Base-by-base conservation (phyloP, 768 basidiomycete species). In the Auriscalpium vulgare region DNA sequence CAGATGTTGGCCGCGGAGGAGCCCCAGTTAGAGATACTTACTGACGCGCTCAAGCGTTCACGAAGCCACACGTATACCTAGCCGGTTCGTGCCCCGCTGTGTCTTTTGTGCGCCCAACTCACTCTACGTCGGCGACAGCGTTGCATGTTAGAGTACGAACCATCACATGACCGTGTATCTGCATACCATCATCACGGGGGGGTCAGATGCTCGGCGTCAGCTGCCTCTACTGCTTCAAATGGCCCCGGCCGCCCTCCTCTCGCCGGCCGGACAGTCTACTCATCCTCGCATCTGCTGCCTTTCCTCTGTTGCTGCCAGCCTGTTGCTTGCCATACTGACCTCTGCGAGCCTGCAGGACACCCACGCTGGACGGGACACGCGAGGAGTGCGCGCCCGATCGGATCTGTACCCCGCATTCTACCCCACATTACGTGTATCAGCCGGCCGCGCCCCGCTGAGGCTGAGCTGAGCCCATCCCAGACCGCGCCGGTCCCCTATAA, bases 1-100 rank as follows among this genome's bases (percentile, higher is more conserved):
- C 47, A 49, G 59, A 62, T 62, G 61, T 51, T 59, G 16, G 37
- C 56, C 44, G 10, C 37, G 16, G 59, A 54, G 23, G 40, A 56
- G 16, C 4, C 23, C 0, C 46, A 46, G 43, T 58, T 58, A 23
- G 29, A 13, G 4, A 7, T 43, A 4, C 40, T 6, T 13, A 4
- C 4, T 3, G 40, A 9, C 40, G 40, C 17, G 13, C 40, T 43
- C 40, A 5, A 14, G 40, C 40, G 0, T 43, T 8, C 3, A 43
- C 4, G 13, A 43, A 17, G 2, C 40, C 17, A 43, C 14, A 2
- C n/a, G 10, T 17, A 43, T 43, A 14, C 8, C 4, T 43, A 13
- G 40, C 7, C 17, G 40, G 17, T 43, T 43, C 17, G 14, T 43
- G 29, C 29, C 7, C 29, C 29, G 29, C 17, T 43, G 40, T 17